Evolutionary conservation across 768 basidiomycete genomes (phyloP).

Genomic region (Gloeopeniophorella convolvens): DNA sequence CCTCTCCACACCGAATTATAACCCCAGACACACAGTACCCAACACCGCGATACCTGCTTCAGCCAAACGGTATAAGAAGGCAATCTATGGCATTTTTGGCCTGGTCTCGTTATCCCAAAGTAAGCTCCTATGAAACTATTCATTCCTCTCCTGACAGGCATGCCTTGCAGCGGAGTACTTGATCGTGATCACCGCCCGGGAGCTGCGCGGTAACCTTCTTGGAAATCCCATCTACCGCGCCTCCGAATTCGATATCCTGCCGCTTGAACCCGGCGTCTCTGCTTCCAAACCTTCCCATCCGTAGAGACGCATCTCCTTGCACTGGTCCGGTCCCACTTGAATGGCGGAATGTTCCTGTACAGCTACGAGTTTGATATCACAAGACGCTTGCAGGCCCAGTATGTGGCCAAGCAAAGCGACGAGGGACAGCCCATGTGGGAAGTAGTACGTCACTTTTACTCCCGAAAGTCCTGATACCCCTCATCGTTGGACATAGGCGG

Average conservation of each 20-base stretch:
- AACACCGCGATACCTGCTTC: slow-evolving; percentile 36
- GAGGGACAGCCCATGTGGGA: slow-evolving; percentile 64
- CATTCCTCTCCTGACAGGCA: not conserved
- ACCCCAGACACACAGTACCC: slow-evolving; percentile 17
- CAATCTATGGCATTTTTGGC: slow-evolving; percentile 71
- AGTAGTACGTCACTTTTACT: slow-evolving; percentile 44
- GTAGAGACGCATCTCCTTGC: slow-evolving; percentile 85
- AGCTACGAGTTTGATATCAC: slow-evolving; percentile 91
- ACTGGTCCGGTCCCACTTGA: slow-evolving; percentile 80
- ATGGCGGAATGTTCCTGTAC: slow-evolving; percentile 77
- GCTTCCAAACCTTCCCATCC: slow-evolving; percentile 63
- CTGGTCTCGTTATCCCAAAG: slow-evolving; percentile 71
- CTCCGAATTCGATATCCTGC: slow-evolving; percentile 86
- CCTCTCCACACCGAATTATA: too few species aligned
- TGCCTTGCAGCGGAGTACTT: slow-evolving; percentile 77
- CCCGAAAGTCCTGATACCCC: not conserved
- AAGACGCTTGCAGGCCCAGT: slow-evolving; percentile 78
- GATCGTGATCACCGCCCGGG: slow-evolving; percentile 79
- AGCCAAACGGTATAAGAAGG: slow-evolving; percentile 54
- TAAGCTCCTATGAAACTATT: slow-evolving; percentile 29
- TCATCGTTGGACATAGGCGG: slow-evolving; percentile 45
- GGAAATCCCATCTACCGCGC: slow-evolving; percentile 85
- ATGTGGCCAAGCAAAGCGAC: slow-evolving; percentile 46
- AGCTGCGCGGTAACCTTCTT: slow-evolving; percentile 70
- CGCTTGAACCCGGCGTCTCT: slow-evolving; percentile 67